These are phyloP conservation scores for Citrus maxima DNA, from an alignment of 345 rosid genomes.

Conservation along the genomic window DNA sequence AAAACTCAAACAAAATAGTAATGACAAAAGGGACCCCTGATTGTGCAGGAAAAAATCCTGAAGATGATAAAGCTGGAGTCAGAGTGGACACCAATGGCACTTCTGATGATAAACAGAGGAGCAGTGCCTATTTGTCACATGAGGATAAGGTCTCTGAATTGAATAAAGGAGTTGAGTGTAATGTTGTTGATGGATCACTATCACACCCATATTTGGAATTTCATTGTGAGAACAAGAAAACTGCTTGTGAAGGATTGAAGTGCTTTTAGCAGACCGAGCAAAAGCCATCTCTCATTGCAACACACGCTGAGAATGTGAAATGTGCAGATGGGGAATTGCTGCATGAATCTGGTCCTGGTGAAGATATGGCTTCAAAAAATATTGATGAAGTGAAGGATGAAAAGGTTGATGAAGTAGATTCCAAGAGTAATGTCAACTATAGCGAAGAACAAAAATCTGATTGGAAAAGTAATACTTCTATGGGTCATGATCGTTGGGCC, in stretches of 20 bases:
- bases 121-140: constrained; percentile 14
- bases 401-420: constrained; percentile 27
- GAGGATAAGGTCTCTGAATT: constrained; percentile 30
- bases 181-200: constrained; percentile 24
- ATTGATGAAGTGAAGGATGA: constrained; percentile 33
- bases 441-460: constrained; percentile 25
- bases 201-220: constrained; percentile 6
- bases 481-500: background rate
- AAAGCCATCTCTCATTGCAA: constrained; percentile 18
- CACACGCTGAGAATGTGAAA: constrained; percentile 23
- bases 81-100: constrained; percentile 23
- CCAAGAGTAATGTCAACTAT: constrained; percentile 9
- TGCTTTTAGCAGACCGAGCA: constrained; percentile 21
- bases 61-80: constrained; percentile 25
- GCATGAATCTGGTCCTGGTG: constrained; percentile 21
- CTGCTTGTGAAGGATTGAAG: constrained; percentile 9
- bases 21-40: constrained; percentile 19
- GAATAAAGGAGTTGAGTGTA: constrained; percentile 22
- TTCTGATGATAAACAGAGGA: constrained; percentile 29
- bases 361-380: constrained; percentile 17
- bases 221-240: constrained; percentile 26
- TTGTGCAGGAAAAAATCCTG: constrained; percentile 22
- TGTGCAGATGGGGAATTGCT: constrained; percentile 21
- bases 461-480: constrained; percentile 17
- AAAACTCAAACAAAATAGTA: constrained; percentile 30